These are phyloP conservation scores for Microcyclospora tardicrescens DNA, from an alignment of 2,329 filamentous ascomycete species.

Conservation along the genomic window DNA sequence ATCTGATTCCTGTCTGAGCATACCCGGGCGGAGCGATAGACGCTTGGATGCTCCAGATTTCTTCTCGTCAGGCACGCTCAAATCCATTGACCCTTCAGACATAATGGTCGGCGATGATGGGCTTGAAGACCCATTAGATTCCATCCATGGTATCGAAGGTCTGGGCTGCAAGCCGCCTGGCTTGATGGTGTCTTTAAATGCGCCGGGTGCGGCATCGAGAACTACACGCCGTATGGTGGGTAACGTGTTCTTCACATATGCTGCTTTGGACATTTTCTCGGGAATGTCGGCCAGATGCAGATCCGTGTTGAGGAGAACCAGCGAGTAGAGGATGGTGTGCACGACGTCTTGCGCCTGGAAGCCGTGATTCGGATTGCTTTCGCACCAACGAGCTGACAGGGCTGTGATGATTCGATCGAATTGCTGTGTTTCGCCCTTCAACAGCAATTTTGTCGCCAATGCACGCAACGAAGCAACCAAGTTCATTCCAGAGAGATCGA, in stretches of 20 bases:
- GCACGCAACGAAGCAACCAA: slow-evolving; percentile 66
- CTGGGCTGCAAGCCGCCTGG: slow-evolving; percentile 9
- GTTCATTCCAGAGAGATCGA: slow-evolving; percentile 71
- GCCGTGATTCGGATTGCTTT: slow-evolving; percentile 82
- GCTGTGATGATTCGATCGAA: slow-evolving; percentile 87
- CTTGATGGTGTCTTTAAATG: slow-evolving; percentile 38
- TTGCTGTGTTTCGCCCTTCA: slow-evolving; percentile 90
- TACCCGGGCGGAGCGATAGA: slow-evolving; percentile 30
- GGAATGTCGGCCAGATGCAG: slow-evolving; percentile 91
- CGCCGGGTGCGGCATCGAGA: slow-evolving; percentile 55
- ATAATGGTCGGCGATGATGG: slow-evolving; percentile 3
- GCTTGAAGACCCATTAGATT: slow-evolving; percentile 10
- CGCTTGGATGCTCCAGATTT: slow-evolving; percentile 24
- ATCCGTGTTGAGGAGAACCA: slow-evolving; percentile 91
- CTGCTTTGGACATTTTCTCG: slow-evolving; percentile 84
- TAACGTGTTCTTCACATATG: slow-evolving; percentile 95
- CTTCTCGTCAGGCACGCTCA: slow-evolving; percentile 2
- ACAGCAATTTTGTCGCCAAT: slow-evolving; percentile 66
- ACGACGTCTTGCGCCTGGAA: slow-evolving; percentile 92
- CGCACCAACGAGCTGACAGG: slow-evolving; percentile 82
- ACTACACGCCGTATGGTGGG: slow-evolving; percentile 71
- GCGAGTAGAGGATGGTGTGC: slow-evolving; percentile 92
- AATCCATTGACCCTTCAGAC: background rate
- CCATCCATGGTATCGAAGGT: slow-evolving; percentile 20
- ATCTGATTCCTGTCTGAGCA: slow-evolving; percentile 21